phyloP scores from a whole-genome alignment of 2,329 filamentous ascomycete genomes.

The Talaromyces albobiverticillius region DNA sequence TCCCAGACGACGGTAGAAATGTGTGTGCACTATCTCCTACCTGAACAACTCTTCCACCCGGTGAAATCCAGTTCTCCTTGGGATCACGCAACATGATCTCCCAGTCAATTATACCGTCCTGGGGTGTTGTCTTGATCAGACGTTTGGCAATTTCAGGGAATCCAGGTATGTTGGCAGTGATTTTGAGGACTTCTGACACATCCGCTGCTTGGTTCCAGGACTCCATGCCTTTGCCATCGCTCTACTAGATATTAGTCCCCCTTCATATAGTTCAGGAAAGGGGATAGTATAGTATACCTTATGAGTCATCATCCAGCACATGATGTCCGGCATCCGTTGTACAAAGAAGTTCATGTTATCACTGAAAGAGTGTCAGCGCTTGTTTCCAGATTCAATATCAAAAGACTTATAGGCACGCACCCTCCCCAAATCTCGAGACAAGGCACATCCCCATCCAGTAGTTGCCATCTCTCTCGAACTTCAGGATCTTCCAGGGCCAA shows the following conservation, averaged over 20 bases:
- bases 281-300: neutral
- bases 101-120: constrained; percentile 7
- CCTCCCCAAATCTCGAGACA: constrained; percentile 11
- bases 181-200: constrained; percentile 2
- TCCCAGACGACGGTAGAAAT: constrained; percentile 48
- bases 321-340: constrained; percentile 5
- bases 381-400: neutral
- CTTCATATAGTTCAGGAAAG: neutral
- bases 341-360: constrained; percentile 11
- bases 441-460: constrained; percentile 7
- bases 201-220: constrained; percentile 8
- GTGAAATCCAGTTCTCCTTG: constrained; percentile 37
- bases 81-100: constrained; percentile 15
- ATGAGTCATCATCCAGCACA: constrained; percentile 11
- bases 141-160: constrained; percentile 4
- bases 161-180: neutral
- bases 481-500: constrained; percentile 1
- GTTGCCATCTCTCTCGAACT: constrained; percentile 8
- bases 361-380: constrained; percentile 1
- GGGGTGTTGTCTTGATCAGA: constrained; percentile 2
- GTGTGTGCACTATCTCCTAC: constrained; percentile 53
- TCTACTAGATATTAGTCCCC: neutral
- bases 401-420: constrained; percentile 1
- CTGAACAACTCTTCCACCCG: constrained; percentile 39
- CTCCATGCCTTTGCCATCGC: neutral